These are phyloP conservation scores for Dipteronia dyeriana DNA, from an alignment of 345 rosid species.

Conservation along the genomic window DNA sequence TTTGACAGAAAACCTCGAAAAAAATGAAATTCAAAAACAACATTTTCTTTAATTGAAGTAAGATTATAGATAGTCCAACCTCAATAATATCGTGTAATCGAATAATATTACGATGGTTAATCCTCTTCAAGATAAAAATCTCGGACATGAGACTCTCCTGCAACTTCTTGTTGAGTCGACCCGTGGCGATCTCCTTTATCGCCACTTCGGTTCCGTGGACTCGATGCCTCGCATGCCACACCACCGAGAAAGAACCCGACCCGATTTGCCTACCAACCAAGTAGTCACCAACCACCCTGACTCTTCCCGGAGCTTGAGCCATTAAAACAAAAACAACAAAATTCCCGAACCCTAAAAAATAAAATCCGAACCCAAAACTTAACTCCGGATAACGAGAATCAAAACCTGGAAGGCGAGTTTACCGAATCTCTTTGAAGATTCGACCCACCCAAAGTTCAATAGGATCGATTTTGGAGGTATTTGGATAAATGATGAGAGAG, in stretches of 20 bases:
- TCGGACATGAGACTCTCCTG: conserved; percentile 93
- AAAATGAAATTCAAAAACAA: neutral
- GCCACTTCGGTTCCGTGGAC: conserved; percentile 92
- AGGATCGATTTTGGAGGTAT: conserved; percentile 23
- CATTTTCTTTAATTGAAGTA: neutral
- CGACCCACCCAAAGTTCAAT: conserved; percentile 36
- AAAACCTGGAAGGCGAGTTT: conserved; percentile 28
- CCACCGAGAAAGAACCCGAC: conserved; percentile 97
- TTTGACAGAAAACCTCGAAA: neutral
- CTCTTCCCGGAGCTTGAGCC: conserved; percentile 69
- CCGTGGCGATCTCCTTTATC: conserved; percentile 82
- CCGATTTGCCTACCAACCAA: conserved; percentile 80
- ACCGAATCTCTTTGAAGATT: conserved; percentile 33
- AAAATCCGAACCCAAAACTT: conserved; percentile 28
- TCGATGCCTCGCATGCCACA: conserved; percentile 89
- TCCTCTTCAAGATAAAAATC: conserved; percentile 68
- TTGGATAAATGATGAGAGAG: conserved; percentile 24
- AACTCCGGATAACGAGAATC: conserved; percentile 20
- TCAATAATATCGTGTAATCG: conserved; percentile 84
- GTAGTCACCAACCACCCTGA: conserved; percentile 89
- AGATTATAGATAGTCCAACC: conserved; percentile 40
- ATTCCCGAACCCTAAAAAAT: conserved; percentile 26
- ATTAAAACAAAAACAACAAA: conserved; percentile 31
- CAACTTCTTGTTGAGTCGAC: conserved; percentile 72
- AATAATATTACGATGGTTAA: conserved; percentile 87